Percentiles rank a stretch among this genome's conserved stretches.
These are phyloP conservation scores for Noccaea bulbosa DNA, from an alignment of 345 rosid species.

Conservation along the genomic window DNA sequence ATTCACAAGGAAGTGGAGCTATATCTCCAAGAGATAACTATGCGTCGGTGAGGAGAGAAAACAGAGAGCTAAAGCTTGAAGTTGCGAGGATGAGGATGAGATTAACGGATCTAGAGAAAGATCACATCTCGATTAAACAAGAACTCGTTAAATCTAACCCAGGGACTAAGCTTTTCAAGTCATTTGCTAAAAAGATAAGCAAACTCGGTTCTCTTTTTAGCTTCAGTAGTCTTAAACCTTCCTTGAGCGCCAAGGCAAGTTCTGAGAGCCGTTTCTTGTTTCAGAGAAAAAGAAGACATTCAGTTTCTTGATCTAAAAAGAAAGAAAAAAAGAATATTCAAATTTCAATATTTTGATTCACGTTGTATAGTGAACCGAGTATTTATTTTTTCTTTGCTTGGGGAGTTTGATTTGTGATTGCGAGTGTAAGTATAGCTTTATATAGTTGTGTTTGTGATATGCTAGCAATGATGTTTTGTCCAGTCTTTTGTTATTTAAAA, in stretches of 20 bases:
- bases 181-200: constrained; percentile 74
- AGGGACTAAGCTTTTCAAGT: constrained; percentile 73
- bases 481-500: not conserved
- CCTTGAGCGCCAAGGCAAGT: constrained; percentile 50
- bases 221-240: constrained; percentile 59
- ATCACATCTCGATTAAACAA: constrained; percentile 93
- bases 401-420: constrained; percentile 23
- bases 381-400: not conserved
- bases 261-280: constrained; percentile 72
- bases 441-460: constrained; percentile 29
- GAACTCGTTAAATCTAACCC: constrained; percentile 77
- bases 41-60: constrained; percentile 96
- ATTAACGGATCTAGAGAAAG: constrained; percentile 91
- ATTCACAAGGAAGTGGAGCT: constrained; percentile 74
- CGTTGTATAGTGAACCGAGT: constrained; percentile 31
- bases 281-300: constrained; percentile 80
- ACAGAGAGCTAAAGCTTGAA: constrained; percentile 92
- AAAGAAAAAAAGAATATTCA: not conserved
- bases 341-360: constrained; percentile 21
- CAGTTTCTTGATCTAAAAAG: constrained; percentile 60
- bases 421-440: constrained; percentile 22
- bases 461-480: constrained; percentile 16
- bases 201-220: constrained; percentile 79
- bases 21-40: constrained; percentile 96
- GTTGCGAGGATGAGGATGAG: constrained; percentile 99